Percentiles rank a stretch among this genome's conserved stretches.
These are phyloP conservation scores for Euryodendron excelsum DNA, from an alignment of 148 eudicot genomes.

Conservation along the genomic window DNA sequence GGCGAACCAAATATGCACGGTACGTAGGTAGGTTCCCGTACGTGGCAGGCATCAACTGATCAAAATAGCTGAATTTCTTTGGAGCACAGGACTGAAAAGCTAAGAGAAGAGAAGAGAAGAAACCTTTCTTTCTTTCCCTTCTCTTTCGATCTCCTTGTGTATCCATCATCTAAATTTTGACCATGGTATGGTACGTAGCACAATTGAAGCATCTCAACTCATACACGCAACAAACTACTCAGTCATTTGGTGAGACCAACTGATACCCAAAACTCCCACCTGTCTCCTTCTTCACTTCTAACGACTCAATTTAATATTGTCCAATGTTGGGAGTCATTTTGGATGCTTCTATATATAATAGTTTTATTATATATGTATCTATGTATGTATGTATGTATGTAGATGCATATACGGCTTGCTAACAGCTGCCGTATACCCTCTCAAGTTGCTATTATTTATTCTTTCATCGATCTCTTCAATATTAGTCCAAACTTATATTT, in stretches of 20 bases:
- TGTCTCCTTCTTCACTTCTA: too few species aligned
- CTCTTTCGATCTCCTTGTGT: neutral
- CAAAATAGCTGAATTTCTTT: neutral
- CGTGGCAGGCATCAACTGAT: neutral
- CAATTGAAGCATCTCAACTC: neutral
- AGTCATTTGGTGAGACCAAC: slow-evolving; percentile 6
- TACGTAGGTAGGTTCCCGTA: neutral
- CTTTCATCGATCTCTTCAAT: neutral
- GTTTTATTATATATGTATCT: neutral
- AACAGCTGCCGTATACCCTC: slow-evolving; percentile 6
- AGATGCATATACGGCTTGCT: too few species aligned
- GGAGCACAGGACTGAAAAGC: neutral
- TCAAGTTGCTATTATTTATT: neutral
- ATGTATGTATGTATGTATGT: too few species aligned
- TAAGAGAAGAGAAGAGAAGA: too few species aligned
- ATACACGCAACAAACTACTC: slow-evolving; percentile 12
- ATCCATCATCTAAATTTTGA: neutral
- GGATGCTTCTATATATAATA: slow-evolving; percentile 11
- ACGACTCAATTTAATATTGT: too few species aligned
- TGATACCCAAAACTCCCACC: slow-evolving; percentile 5
- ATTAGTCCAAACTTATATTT: slow-evolving; percentile 6
- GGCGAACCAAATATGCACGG: neutral
- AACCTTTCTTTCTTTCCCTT: neutral
- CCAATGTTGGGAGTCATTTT: neutral
- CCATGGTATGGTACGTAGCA: too few species aligned